Base-by-base conservation (phyloP, 306 rosid genomes). In the Astragalus membranaceus region DNA sequence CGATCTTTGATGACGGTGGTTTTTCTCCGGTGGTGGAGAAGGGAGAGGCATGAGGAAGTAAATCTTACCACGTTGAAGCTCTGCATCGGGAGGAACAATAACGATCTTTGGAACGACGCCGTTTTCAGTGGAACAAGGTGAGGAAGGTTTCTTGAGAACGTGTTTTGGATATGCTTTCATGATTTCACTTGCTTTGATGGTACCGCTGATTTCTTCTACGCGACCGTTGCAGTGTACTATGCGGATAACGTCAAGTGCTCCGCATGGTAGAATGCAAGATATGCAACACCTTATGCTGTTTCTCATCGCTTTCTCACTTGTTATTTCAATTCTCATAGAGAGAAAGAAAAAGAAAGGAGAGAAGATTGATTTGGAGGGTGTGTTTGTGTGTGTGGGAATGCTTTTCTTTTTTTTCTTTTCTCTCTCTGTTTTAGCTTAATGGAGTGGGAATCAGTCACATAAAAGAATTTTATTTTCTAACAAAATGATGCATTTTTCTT, bases 181-280 rank as follows among this genome's bases (percentile, higher is more conserved):
- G 90, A 94, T 67, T 33, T 94, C 98, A 52, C 88, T 59, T 44
- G 98, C 98, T 5, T 80, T 80, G 70, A 94, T 55, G 17, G 73
- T 72, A 33, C 96, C 96, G 30, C 88, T 87, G 81, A 94, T 87
- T 62, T 94, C 98, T 52, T 94, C 92, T 0, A 94, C 96, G 7
- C 84, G 80, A 7, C 98, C 98, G 63, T 88, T 84, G 58, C 80
- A 82, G 84, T 94, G 98, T 10, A 94, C 98, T 64, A 94, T 89
- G 11, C 98, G 84, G 74, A 94, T 80, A 1, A 94, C 98, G 75
- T 94, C 98, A 0, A 94, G 88, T 30, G 90, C 88, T 4, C 98
- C 98, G 5, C 97, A 94, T 15, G 98, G 98, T 0, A 94, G 88
- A 80, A 94, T 88, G 95, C 98, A 94, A 69, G 98, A 90, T 80